phyloP scores from a whole-genome alignment of 768 basidiomycete genomes.

The Tulasnella sp. region DNA sequence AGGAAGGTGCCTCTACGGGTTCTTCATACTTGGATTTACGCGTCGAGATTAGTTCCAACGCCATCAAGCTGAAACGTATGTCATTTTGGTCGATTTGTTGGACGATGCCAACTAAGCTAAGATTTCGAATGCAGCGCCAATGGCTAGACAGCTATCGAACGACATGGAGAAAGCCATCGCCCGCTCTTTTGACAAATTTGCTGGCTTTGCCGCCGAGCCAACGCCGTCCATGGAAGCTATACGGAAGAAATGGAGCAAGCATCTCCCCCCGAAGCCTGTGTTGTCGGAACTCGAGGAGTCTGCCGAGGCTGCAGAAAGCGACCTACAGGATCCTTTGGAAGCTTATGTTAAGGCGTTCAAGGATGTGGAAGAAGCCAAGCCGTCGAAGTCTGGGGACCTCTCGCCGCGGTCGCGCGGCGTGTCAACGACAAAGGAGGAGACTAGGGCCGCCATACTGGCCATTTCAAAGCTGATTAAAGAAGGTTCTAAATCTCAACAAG shows the following conservation, averaged over 20 bases:
- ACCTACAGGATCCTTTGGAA: background rate
- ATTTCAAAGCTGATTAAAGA: background rate
- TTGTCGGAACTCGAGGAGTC: no score
- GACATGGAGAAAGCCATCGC: background rate
- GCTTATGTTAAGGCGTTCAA: background rate
- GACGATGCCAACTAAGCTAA: background rate
- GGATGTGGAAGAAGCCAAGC: background rate
- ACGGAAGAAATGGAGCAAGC: background rate
- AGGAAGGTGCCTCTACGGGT: background rate
- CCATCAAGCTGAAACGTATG: background rate
- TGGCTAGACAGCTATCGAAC: background rate
- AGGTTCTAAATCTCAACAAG: background rate
- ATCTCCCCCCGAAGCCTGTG: background rate
- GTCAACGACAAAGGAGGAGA: background rate
- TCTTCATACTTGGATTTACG: background rate
- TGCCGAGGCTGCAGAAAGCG: background rate
- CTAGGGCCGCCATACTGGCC: background rate
- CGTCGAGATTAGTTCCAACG: background rate
- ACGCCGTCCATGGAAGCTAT: background rate
- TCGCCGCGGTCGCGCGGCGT: background rate
- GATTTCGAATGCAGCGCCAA: background rate
- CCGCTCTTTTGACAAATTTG: background rate
- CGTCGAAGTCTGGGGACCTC: background rate
- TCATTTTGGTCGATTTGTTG: background rate
- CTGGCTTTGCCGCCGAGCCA: background rate